Evolutionary conservation across 768 basidiomycete genomes (phyloP).

Genomic region (Pleurotus sapidus): DNA sequence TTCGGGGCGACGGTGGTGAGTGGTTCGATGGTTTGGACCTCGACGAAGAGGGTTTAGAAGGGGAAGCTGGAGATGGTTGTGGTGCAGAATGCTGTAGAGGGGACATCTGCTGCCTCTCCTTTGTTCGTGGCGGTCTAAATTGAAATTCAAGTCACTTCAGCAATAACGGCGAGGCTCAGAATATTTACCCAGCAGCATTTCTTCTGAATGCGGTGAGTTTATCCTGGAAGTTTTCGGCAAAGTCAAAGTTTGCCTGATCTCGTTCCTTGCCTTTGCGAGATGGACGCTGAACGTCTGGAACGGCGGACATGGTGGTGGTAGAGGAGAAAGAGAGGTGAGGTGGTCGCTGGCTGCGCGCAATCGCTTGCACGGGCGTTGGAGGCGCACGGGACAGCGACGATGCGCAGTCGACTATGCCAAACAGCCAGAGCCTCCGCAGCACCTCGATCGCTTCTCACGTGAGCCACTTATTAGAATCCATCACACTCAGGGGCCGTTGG

Average conservation of each 20-base stretch:
- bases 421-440: neutral
- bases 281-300: slow-evolving; percentile 19
- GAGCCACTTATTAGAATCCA: neutral
- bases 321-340: neutral
- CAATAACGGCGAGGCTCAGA: neutral
- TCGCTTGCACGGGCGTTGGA: slow-evolving; percentile 3
- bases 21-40: slow-evolving; percentile 18
- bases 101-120: slow-evolving; percentile 44
- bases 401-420: neutral
- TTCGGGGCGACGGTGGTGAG: slow-evolving; percentile 29
- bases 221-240: slow-evolving; percentile 42
- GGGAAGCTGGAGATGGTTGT: slow-evolving; percentile 28
- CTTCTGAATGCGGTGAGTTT: slow-evolving; percentile 64
- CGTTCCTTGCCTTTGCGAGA: slow-evolving; percentile 42
- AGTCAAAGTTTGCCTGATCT: slow-evolving; percentile 21
- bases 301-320: slow-evolving; percentile 25
- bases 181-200: slow-evolving; percentile 57
- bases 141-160: slow-evolving; percentile 10
- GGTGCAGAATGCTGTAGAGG: slow-evolving; percentile 19
- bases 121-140: slow-evolving; percentile 40
- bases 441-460: neutral
- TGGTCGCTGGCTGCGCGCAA: neutral
- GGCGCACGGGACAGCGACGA: slow-evolving; percentile 4
- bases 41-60: slow-evolving; percentile 20
- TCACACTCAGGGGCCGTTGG: no score